Base-by-base conservation (phyloP, 2,329 filamentous ascomycete species). In the Rhynchosporium secalis region DNA sequence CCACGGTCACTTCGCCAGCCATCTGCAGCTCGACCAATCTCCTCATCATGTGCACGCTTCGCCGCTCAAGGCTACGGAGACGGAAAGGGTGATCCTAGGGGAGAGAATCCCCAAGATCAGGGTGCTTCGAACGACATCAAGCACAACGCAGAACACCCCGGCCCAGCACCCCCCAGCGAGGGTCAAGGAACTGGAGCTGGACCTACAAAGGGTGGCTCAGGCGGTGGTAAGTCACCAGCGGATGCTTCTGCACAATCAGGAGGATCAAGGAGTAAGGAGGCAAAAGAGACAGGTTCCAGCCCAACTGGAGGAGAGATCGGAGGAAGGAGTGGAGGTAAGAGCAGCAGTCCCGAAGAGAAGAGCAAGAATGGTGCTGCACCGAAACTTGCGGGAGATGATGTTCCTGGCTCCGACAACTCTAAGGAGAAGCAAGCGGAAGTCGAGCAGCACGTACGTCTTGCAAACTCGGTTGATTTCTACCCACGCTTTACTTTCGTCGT, bases 371-470 rank as follows among this genome's bases (percentile, higher is more conserved):
- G 61, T 15, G 36, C 56, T 13, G 59, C 60, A 29, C 66, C 70
- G 3, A 68, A 66, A 52, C 63, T 70, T 12, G 41, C 62, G 31
- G 59, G 64, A 4, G 43, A 60, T 26, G 52, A 59, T 36, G 70
- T 75, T 46, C 65, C 68, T 31, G 65, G 61, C 31, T 54, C 57
- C 2, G 52, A 58, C 3, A 68, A 62, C 58, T 56, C 75, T 28
- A 74, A 80, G 62, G 81, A 82, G 71, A 81, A 85, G 74, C 77
- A 81, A 72, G 75, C 75, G 48, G 83, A 86, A 73, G 84, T 86
- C 15, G 79, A 85, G 58, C 71, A 78, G 73, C 85, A 87, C 70
- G 51, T 54, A 54, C 10, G 51, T 54, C n/a, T 40, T 54, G 36
- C 33, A 10, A 54, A 20, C 51, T 41, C 36, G 9, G 20, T 54